These are phyloP conservation scores for Cyamopsis tetragonoloba DNA, from an alignment of 306 rosid genomes.

Conservation along the genomic window DNA sequence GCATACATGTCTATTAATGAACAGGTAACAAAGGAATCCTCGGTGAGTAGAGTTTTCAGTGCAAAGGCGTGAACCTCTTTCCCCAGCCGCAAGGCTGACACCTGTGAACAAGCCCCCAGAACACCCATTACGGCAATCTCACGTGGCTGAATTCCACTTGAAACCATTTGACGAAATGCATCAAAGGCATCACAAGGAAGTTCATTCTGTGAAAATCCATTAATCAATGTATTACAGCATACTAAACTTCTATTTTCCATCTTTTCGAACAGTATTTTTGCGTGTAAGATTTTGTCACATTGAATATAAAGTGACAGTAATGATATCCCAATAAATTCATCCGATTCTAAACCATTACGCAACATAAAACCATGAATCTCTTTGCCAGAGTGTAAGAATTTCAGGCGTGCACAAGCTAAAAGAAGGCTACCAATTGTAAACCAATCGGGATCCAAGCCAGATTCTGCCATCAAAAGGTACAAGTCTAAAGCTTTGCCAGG, in stretches of 20 bases:
- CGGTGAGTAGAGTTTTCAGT: slow-evolving; percentile 41
- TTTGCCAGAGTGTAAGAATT: slow-evolving; percentile 45
- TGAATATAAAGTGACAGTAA: slow-evolving; percentile 59
- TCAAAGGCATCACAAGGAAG: slow-evolving; percentile 63
- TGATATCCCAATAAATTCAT: slow-evolving; percentile 65
- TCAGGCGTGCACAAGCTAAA: slow-evolving; percentile 60
- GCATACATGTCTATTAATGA: slow-evolving; percentile 85
- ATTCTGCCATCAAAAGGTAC: slow-evolving; percentile 52
- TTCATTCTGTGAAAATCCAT: slow-evolving; percentile 57
- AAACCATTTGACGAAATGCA: slow-evolving; percentile 60
- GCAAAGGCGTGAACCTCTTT: slow-evolving; percentile 70
- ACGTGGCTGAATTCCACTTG: slow-evolving; percentile 35
- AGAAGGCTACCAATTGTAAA: slow-evolving; percentile 66
- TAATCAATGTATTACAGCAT: slow-evolving; percentile 68
- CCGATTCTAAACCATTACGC: slow-evolving; percentile 57
- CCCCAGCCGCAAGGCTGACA: slow-evolving; percentile 60
- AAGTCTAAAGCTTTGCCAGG: slow-evolving; percentile 60
- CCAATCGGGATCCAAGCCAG: slow-evolving; percentile 51
- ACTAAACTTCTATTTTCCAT: slow-evolving; percentile 45
- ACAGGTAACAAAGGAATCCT: slow-evolving; percentile 57
- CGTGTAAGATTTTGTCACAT: slow-evolving; percentile 39
- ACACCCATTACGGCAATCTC: slow-evolving; percentile 46
- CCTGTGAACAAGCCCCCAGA: slow-evolving; percentile 69
- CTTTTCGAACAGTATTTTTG: slow-evolving; percentile 46
- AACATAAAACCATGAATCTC: slow-evolving; percentile 64